Evolutionary conservation across 2,329 filamentous ascomycete genomes (phyloP), one percentile per base, ranked within the genome.

Genomic region (Fusarium euwallaceae): DNA sequence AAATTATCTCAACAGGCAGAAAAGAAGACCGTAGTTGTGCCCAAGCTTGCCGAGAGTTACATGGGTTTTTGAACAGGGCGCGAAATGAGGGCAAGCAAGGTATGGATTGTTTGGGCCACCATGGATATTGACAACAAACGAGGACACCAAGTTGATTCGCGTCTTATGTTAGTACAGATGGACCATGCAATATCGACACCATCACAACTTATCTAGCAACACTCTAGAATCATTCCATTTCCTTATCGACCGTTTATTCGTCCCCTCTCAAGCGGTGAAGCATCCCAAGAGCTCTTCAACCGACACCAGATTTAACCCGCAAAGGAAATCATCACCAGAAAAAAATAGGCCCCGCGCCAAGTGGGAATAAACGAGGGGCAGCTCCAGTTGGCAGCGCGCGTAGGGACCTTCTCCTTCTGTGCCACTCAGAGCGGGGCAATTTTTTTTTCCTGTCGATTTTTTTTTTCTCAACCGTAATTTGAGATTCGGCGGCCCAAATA

Each of bases 341-440:
- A 55, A 73, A 73, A 72, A 27, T 17, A 48, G 48, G 70, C 64
- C 77, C 77, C 77, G 74, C 74, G 74, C 73, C 63, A 75, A 68
- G 70, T 66, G 64, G 55, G 64, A 66, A 69, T 64, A 63, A 76
- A 74, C 71, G 73, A 76, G 70, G 73, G 73, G 70, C 73, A 71
- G 51, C 62, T 55, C 64, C 32, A 34, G 32, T 34, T 34, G 32
- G 11, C 11, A 58, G 20, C 72, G 20, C 72, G 9, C 29, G 17
- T 70, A 60, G 72, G 55, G 69, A 36, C 29, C 32, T 14, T 45
- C 41, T 12, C 12, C 8, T 45, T 65, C 32, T 55, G 43, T 53
- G 29, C 56, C 62, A 64, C 60, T 36, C 29, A 69, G 66, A 77
- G 75, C 75, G 75, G 75, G 75, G 75, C 75, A 69, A 41, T 65